Conservation (phyloP, 257 asterid species). For the Solanum virginianum region DNA sequence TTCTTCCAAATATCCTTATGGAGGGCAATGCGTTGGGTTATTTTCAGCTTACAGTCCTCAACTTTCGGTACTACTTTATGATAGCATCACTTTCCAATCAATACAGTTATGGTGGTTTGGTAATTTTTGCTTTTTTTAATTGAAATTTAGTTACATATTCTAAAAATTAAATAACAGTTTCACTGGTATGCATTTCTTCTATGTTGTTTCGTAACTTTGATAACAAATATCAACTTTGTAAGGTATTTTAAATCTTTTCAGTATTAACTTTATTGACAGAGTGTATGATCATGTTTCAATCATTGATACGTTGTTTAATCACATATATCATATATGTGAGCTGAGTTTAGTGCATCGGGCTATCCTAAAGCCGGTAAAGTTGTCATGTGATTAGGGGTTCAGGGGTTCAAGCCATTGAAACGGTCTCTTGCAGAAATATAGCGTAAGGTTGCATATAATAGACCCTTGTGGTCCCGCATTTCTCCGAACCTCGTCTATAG, state of each 20-base stretch:
- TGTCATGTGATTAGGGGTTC: no score
- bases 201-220: background rate
- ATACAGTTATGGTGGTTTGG: background rate
- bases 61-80: constrained; percentile 19
- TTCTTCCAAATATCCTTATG: constrained; percentile 37
- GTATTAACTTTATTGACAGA: background rate
- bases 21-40: constrained; percentile 38
- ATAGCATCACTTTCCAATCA: background rate
- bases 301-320: background rate
- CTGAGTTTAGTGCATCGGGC: background rate
- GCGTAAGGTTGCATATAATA: no score
- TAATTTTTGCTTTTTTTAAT: background rate
- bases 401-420: no score
- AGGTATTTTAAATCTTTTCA: background rate
- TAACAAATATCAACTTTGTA: background rate
- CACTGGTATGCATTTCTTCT: background rate
- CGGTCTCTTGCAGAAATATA: no score
- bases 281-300: background rate
- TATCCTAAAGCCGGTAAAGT: no score
- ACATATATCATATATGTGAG: background rate
- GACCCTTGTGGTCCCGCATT: no score
- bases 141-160: background rate
- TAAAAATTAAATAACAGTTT: background rate
- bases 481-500: no score
- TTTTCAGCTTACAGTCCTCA: constrained; percentile 35